Conservation (phyloP, 352 stramenopile genomes). For the Phytophthora boehmeriae region DNA sequence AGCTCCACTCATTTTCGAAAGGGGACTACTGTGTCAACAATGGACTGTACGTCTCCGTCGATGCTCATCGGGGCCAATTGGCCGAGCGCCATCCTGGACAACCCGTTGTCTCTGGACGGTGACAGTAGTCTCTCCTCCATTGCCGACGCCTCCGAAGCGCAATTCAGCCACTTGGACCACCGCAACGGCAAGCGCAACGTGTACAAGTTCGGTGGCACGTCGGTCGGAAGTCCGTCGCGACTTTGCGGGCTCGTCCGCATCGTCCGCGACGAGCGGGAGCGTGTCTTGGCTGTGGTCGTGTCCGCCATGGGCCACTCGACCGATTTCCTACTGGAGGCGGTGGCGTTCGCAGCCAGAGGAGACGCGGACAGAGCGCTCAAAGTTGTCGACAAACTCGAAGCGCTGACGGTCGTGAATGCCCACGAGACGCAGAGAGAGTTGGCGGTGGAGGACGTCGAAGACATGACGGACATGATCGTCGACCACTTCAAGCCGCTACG, state of each 20-base stretch:
- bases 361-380: conserved; percentile 48
- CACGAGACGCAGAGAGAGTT: conserved; percentile 66
- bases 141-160: neutral
- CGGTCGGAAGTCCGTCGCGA: conserved; percentile 64
- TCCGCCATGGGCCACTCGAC: conserved; percentile 84
- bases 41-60: conserved; percentile 80
- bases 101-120: conserved; percentile 39
- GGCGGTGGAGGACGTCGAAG: conserved; percentile 39
- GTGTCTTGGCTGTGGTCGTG: conserved; percentile 73
- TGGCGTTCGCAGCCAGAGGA: conserved; percentile 60
- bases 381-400: conserved; percentile 66
- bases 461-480: conserved; percentile 56
- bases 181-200: conserved; percentile 66
- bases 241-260: conserved; percentile 73
- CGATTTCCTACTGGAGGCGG: conserved; percentile 71
- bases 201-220: conserved; percentile 87
- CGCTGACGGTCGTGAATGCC: conserved; percentile 66
- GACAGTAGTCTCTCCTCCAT: conserved; percentile 4
- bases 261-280: conserved; percentile 57
- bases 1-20: conserved; percentile 34
- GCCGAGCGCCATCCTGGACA: conserved; percentile 36
- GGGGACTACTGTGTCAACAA: conserved; percentile 16
- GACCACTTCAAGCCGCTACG: conserved; percentile 78
- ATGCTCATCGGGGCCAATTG: conserved; percentile 70
- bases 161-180: conserved; percentile 56